Percentiles rank a stretch among this genome's conserved stretches.
phyloP scores from a whole-genome alignment of 345 rosid species.

The Abelmoschus esculentus region DNA sequence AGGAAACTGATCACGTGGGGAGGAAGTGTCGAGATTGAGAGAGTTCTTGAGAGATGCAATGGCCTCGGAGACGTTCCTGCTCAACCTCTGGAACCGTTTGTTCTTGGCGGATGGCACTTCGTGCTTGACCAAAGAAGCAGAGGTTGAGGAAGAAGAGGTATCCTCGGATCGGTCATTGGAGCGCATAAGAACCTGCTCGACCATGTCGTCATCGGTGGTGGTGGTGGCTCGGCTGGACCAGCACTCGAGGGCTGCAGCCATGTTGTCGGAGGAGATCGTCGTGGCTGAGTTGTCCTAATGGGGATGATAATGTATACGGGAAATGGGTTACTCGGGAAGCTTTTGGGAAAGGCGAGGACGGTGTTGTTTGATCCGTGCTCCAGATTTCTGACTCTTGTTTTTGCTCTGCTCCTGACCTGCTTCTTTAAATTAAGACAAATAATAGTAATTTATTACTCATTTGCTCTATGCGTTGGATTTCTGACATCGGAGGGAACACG shows the following conservation, averaged over 20 bases:
- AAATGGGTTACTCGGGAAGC: not conserved
- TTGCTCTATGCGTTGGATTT: not conserved
- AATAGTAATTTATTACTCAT: not conserved
- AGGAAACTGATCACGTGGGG: slow-evolving; percentile 23
- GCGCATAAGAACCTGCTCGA: slow-evolving; percentile 92
- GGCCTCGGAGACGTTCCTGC: slow-evolving; percentile 82
- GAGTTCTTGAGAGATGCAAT: slow-evolving; percentile 84
- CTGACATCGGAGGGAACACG: not conserved
- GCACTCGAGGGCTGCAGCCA: slow-evolving; percentile 99
- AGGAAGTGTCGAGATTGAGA: slow-evolving; percentile 59
- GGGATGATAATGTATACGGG: not conserved
- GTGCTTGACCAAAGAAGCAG: slow-evolving; percentile 10
- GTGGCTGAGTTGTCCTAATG: not conserved
- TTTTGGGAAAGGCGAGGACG: no score
- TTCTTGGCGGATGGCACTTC: slow-evolving; percentile 52
- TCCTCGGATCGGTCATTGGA: slow-evolving; percentile 71
- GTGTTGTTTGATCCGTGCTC: not conserved
- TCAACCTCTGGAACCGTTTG: slow-evolving; percentile 69
- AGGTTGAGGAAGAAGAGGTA: not conserved
- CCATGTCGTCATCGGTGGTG: slow-evolving; percentile 74
- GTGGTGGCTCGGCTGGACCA: slow-evolving; percentile 78
- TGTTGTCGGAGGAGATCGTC: slow-evolving; percentile 6
- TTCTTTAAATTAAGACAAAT: not conserved
- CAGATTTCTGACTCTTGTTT: slow-evolving; percentile 1
- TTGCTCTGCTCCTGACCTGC: not conserved